Evolutionary conservation across 495 filamentous ascomycete genomes (phyloP).

Genomic region (Podospora pseudopauciseta): DNA sequence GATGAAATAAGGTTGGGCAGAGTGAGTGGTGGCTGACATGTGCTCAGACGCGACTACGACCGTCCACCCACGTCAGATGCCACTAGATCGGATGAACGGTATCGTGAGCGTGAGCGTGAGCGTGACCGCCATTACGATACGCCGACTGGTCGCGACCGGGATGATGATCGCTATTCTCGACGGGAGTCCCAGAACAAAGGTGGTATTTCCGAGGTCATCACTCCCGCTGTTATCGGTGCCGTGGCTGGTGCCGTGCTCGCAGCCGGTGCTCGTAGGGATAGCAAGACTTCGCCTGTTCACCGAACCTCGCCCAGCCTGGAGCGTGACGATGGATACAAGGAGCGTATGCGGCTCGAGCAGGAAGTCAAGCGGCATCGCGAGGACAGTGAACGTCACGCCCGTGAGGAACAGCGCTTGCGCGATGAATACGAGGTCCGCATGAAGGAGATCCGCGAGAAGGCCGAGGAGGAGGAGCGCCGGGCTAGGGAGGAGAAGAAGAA

Average conservation of each 20-base stretch:
- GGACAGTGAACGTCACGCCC: slow-evolving; percentile 27
- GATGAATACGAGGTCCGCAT: slow-evolving; percentile 28
- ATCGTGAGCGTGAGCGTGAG: slow-evolving; percentile 1
- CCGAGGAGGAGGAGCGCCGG: slow-evolving; percentile 14
- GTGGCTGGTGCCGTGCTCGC: slow-evolving; percentile 10
- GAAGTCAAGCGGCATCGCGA: slow-evolving; percentile 27
- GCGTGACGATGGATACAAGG: slow-evolving; percentile 18
- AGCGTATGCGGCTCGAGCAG: slow-evolving; percentile 18
- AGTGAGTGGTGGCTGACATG: background rate
- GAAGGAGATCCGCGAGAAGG: slow-evolving; percentile 17
- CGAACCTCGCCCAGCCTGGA: background rate
- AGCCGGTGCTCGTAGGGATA: slow-evolving; percentile 7
- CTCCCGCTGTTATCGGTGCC: slow-evolving; percentile 9
- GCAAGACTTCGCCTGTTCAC: slow-evolving; percentile 8
- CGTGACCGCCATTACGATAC: background rate
- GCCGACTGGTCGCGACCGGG: slow-evolving; percentile 20
- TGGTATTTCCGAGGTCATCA: slow-evolving; percentile 6
- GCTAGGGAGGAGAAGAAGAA: slow-evolving; percentile 11
- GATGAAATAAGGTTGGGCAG: background rate
- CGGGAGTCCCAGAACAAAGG: slow-evolving; percentile 1
- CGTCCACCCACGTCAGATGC: slow-evolving; percentile 2
- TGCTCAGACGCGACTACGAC: background rate
- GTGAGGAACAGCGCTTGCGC: slow-evolving; percentile 23
- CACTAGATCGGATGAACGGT: slow-evolving; percentile 1
- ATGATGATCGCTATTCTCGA: slow-evolving; percentile 14